A percentile compares a stretch with the other conserved stretches of the same genome.
Evolutionary conservation across 164 flowering plant species (phyloP).

Genomic region (Taxillus chinensis): DNA sequence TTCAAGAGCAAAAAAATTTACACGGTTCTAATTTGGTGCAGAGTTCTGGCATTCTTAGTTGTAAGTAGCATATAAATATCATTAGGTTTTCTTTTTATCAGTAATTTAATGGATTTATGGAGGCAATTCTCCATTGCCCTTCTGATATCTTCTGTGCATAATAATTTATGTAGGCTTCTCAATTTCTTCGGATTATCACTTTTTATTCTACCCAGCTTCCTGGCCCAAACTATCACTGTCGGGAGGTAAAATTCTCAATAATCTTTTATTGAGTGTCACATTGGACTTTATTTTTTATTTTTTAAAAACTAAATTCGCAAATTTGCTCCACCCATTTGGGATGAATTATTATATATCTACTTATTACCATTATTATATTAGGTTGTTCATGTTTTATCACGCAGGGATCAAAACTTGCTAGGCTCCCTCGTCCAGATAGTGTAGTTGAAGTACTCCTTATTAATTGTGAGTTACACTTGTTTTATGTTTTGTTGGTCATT

Average conservation of each 20-base stretch:
- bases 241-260: conserved; percentile 46
- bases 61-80: conserved; percentile 40
- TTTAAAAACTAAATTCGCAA: too few species aligned
- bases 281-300: too few species aligned
- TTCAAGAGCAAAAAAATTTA: conserved; percentile 83
- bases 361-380: too few species aligned
- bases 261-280: not conserved
- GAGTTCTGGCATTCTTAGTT: conserved; percentile 90
- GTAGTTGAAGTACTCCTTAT: conserved; percentile 65
- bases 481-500: not conserved
- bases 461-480: conserved; percentile 36
- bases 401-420: conserved; percentile 92
- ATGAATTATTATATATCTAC: too few species aligned
- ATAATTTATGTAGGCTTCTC: conserved; percentile 58
- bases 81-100: too few species aligned
- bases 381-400: not conserved
- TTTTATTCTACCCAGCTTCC: conserved; percentile 97
- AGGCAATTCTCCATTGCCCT: too few species aligned
- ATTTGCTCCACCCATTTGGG: too few species aligned
- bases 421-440: conserved; percentile 69
- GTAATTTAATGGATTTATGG: too few species aligned
- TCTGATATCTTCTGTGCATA: too few species aligned
- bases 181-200: conserved; percentile 74
- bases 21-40: conserved; percentile 93
- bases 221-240: conserved; percentile 97